Evolutionary conservation across 2,329 filamentous ascomycete species (phyloP).

Genomic region (Aspergillus terreus): DNA sequence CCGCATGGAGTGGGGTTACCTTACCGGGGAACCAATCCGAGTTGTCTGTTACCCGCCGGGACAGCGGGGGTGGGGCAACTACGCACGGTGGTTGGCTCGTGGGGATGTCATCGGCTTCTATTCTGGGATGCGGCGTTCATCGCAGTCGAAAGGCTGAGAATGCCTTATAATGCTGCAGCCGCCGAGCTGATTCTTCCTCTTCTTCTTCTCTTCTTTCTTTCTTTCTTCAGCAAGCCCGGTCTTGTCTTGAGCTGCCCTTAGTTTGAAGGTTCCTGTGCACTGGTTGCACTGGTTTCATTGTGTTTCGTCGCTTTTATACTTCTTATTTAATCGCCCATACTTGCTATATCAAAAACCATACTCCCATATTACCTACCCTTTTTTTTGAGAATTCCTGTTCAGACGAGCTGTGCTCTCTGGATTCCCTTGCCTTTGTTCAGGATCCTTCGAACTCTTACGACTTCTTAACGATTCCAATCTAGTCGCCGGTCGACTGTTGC

Average conservation of each 20-base stretch:
- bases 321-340: conserved; percentile 10
- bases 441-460: conserved; percentile 24
- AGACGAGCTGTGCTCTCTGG: conserved; percentile 37
- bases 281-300: conserved; percentile 42
- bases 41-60: not conserved
- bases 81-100: not conserved
- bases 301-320: conserved; percentile 41
- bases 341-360: conserved; percentile 29
- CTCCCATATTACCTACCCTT: not conserved
- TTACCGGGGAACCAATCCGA: not conserved
- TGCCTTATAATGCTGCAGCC: conserved; percentile 17
- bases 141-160: not conserved
- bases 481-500: conserved; percentile 32
- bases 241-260: conserved; percentile 40
- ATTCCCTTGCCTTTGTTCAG: conserved; percentile 27
- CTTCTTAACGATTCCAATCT: conserved; percentile 17
- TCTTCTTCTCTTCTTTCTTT: conserved; percentile 28
- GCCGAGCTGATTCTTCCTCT: conserved; percentile 9
- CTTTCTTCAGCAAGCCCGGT: conserved; percentile 63
- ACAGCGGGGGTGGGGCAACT: not conserved
- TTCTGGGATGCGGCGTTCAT: not conserved
- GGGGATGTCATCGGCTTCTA: not conserved
- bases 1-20: not conserved
- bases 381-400: conserved; percentile 29
- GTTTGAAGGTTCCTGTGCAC: conserved; percentile 42